Evolutionary conservation across 2,329 filamentous ascomycete genomes (phyloP).

Genomic region (Plectosphaerella plurivora): DNA sequence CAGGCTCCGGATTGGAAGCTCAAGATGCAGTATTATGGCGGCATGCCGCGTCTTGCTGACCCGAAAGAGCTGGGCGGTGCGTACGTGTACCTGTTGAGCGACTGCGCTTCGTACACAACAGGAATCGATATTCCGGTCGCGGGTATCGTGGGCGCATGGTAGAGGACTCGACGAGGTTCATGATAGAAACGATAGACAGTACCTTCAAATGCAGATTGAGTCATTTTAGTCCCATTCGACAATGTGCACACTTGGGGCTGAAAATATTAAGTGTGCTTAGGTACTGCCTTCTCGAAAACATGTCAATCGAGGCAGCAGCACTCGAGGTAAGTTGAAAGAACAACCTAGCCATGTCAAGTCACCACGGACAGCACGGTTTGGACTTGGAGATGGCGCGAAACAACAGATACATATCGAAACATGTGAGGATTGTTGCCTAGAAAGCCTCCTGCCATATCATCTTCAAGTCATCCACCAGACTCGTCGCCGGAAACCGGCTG

Average conservation of each 20-base stretch:
- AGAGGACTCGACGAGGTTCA: not conserved
- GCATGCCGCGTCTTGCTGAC: constrained; percentile 49
- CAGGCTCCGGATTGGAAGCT: constrained; percentile 49
- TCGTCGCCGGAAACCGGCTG: constrained; percentile 6
- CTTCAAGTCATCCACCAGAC: constrained; percentile 2
- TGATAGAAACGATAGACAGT: no score
- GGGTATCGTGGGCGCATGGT: constrained; percentile 22
- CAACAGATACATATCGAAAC: no score
- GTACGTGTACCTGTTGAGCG: constrained; percentile 50
- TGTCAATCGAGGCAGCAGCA: no score
- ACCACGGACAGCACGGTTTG: no score
- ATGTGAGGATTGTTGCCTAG: not conserved
- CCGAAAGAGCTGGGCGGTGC: constrained; percentile 50
- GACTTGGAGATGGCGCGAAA: no score
- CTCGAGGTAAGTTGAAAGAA: no score
- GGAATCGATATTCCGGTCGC: constrained; percentile 43
- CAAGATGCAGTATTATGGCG: constrained; percentile 54
- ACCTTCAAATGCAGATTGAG: no score
- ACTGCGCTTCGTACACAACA: constrained; percentile 44
- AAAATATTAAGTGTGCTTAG: no score
- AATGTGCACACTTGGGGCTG: no score
- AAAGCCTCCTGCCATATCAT: constrained; percentile 3
- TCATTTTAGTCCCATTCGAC: no score
- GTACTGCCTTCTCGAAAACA: no score
- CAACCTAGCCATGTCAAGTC: no score